Base-by-base conservation (phyloP, 768 basidiomycete species). In the Macrolepiota fuliginosa region DNA sequence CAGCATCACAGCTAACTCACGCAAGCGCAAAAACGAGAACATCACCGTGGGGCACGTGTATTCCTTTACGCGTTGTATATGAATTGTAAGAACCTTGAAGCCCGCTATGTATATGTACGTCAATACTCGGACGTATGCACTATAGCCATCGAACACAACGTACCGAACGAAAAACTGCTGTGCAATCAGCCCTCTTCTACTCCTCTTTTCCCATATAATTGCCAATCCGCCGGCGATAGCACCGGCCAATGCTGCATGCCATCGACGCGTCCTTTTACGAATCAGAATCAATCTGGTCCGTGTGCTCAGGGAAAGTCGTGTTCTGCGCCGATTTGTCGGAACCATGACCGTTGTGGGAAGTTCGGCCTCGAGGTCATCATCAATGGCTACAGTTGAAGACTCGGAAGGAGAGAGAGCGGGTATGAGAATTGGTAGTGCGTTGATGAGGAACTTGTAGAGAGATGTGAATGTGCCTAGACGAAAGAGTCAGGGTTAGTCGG, bases 161-260 rank as follows among this genome's bases (percentile, higher is more conserved):
- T 60, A 87, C 92, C 94, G 85, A 55, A 96, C 94, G 74, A 96
- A 92, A 67, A 95, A 70, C 73, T 96, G 94, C 67, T 96, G 93
- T 0, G 90, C 90, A 64, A 95, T 90, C 17, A 83, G 82, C 15
- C 79, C 74, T 60, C 91, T 77, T 37, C 90, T 73, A 2, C 81
- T 80, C 63, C 76, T 79, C 70, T 85, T 92, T 77, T 95, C 94
- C 71, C 89, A 92, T 70, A 89, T 78, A 46, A 96, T 85, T 1
- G 88, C 87, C 2, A 90, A 62, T 1, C 83, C 86, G 13, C 92
- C 92, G 0, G 91, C 87, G 19, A 92, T 64, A 0, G 87, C 82
- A 9, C 94, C 94, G 1, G 94, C 93, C 17, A 91, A 65, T 0
- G 90, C 83, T 2, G 92, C 84, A 67, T n/a, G n/a, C n/a, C n/a